Evolutionary conservation across 2,329 filamentous ascomycete genomes (phyloP), one percentile per base, ranked within the genome.

Genomic region (Xylariaceae sp.): DNA sequence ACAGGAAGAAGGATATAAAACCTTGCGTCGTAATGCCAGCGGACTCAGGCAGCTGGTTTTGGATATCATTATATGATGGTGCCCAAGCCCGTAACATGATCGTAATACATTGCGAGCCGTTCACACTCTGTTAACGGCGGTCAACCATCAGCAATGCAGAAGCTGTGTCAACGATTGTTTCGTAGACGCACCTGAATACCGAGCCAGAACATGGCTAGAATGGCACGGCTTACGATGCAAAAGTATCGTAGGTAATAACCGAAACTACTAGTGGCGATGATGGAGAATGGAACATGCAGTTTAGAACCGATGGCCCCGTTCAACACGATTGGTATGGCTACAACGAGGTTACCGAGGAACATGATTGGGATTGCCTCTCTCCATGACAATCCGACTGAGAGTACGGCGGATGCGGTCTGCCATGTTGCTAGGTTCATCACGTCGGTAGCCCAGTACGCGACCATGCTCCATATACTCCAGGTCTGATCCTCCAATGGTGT

Each of bases 331-430:
- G 76, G 72, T 9, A 84, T 77, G 11, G 82, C 81, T 16, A 84
- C 82, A 59, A 83, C 85, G 9, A 80, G 73, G 10, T 81, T 79
- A 36, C 86, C 86, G n/a, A 87, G 81, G 36, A 77, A 60, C 65
- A 79, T 84, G 59, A 68, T 66, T 2, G 66, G 66, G 27, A 70
- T 69, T 4, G 67, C 67, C 51, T 70, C 67, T 11, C 69, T 59
- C 71, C 72, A 73, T 13, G 66, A 69, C 4, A 73, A 42, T 4
- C 71, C 71, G 15, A 72, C 70, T 3, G 66, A 64, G 4, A 73
- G 64, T 5, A 73, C 69, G 1, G 66, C 66, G 4, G 69, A 70
- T 4, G 67, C 70, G 2, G 70, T 72, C 53, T 72, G 65, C 65
- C 70, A 70, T 2, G 68, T 72, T 3, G 66, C 58, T 2, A 73